Conservation (phyloP, 78 protist species). For the Acrasis kona region DNA sequence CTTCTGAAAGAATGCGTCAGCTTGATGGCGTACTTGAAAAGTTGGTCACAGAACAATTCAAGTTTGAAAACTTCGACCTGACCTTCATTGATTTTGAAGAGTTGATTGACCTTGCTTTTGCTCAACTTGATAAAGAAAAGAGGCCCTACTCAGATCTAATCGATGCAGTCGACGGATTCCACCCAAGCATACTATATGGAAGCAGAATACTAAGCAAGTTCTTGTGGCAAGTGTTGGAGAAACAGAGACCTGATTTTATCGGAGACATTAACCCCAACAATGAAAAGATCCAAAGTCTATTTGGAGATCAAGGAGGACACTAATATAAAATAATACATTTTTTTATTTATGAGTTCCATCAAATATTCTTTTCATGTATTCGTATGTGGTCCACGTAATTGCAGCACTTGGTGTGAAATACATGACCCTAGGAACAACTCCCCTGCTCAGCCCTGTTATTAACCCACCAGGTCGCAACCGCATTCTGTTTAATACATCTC, state of each 20-base stretch:
- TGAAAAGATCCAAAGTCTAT: constrained; percentile 8
- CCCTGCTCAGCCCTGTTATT: constrained; percentile 24
- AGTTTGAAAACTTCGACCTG: constrained; percentile 27
- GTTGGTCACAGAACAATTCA: constrained; percentile 3
- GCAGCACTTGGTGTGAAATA: constrained; percentile 45
- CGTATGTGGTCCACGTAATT: constrained; percentile 46
- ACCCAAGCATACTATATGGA: constrained; percentile 16
- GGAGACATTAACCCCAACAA: constrained; percentile 29
- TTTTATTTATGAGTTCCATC: too few species aligned
- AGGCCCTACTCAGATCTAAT: neutral
- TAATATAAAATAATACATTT: neutral
- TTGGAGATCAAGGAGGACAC: constrained; percentile 39
- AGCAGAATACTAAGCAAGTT: constrained; percentile 1
- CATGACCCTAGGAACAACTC: constrained; percentile 32
- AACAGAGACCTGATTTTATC: constrained; percentile 10
- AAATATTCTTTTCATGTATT: neutral
- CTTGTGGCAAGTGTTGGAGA: constrained; percentile 1
- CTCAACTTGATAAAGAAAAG: neutral
- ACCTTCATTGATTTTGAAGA: neutral
- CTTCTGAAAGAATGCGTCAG: neutral
- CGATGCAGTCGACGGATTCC: constrained; percentile 37
- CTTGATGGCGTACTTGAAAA: constrained; percentile 11
- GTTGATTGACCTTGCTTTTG: constrained; percentile 1
- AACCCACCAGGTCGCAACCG: neutral
- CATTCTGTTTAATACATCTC: constrained; percentile 5